phyloP scores from a whole-genome alignment of 139 green algal species.

The Closterium sp. region DNA sequence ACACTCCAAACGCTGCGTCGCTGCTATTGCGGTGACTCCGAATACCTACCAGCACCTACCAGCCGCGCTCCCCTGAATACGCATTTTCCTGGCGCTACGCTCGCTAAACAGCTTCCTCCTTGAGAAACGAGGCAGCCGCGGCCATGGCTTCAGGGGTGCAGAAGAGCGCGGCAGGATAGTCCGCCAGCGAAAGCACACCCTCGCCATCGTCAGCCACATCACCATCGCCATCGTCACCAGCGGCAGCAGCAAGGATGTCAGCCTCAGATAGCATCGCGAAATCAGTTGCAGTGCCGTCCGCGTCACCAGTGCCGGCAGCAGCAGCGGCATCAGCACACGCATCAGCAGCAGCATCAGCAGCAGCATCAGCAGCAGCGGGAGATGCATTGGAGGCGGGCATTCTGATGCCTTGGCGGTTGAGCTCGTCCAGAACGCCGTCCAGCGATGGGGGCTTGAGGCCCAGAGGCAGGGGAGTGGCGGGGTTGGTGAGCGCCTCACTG shows the following conservation, averaged over 20 bases:
- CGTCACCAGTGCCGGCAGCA: too few relatives aligned
- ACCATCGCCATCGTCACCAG: not conserved
- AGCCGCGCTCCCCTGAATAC: too few relatives aligned
- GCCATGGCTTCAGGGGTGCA: not conserved
- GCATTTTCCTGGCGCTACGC: not conserved
- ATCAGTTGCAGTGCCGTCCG: not conserved
- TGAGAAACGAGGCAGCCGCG: not conserved
- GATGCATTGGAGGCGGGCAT: not conserved
- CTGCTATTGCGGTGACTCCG: too few relatives aligned
- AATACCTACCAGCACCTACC: too few relatives aligned
- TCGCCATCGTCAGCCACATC: too few relatives aligned
- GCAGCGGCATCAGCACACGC: not conserved
- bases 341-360: not conserved
- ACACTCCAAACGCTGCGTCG: too few relatives aligned
- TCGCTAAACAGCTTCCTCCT: not conserved
- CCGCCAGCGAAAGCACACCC: not conserved
- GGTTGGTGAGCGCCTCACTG: conserved; percentile 49
- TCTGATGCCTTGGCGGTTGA: conserved; percentile 33
- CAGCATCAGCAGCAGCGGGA: too few relatives aligned
- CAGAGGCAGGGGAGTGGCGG: conserved; percentile 43
- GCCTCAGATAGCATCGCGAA: not conserved
- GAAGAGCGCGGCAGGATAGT: not conserved
- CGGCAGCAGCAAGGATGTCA: not conserved
- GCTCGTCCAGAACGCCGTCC: conserved; percentile 51
- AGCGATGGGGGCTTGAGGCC: conserved; percentile 50